A percentile compares a stretch with the other conserved stretches of the same genome.
Conservation (phyloP, 73 alveolate species). For the Tetrahymena borealis region DNA sequence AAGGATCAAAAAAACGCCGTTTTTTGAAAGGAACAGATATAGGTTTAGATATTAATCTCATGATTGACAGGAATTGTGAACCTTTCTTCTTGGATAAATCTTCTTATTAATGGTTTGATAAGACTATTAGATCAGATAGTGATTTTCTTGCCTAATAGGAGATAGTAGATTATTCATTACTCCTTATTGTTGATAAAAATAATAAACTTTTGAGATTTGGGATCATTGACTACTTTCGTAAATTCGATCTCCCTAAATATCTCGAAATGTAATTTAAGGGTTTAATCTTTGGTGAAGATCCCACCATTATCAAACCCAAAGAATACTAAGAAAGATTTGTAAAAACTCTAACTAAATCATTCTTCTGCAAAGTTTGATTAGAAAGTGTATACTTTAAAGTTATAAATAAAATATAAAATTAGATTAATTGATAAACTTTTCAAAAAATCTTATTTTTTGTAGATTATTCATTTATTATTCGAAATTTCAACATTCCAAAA, state of each 20-base stretch:
- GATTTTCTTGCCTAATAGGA: not conserved
- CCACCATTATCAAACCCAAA: not conserved
- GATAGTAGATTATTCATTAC: slow-evolving; percentile 34
- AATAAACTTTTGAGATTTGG: slow-evolving; percentile 9
- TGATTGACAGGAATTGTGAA: slow-evolving; percentile 35
- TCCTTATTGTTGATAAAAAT: slow-evolving; percentile 24
- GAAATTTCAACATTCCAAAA: too few species aligned
- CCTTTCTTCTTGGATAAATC: slow-evolving; percentile 13
- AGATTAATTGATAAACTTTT: too few species aligned
- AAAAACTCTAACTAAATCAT: not conserved
- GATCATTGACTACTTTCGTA: slow-evolving; percentile 39
- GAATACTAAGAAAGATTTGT: not conserved
- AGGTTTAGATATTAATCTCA: slow-evolving; percentile 21
- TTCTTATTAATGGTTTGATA: not conserved
- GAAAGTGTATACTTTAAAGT: too few species aligned
- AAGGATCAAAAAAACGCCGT: slow-evolving; percentile 19
- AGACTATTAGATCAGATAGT: slow-evolving; percentile 15
- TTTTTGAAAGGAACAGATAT: slow-evolving; percentile 13
- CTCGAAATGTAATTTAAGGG: slow-evolving; percentile 9
- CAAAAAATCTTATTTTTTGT: too few species aligned
- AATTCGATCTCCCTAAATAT: slow-evolving; percentile 8
- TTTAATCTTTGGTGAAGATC: not conserved
- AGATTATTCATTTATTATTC: too few species aligned
- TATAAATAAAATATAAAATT: too few species aligned
- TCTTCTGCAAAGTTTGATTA: not conserved